Conservation (phyloP, 164 flowering plant species). For the grape (Vitis vinifera) region DNA sequence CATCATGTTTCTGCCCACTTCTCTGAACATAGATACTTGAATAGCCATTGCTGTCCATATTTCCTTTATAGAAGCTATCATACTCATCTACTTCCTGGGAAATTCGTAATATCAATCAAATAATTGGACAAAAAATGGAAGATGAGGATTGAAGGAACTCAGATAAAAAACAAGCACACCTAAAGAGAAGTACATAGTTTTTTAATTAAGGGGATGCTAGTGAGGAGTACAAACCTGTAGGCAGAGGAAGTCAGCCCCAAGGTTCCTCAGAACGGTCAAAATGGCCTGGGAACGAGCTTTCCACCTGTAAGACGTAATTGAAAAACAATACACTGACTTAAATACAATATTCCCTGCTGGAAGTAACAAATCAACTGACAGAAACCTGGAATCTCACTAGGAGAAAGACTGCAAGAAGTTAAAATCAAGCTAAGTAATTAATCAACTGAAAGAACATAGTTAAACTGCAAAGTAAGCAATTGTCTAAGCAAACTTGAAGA, state of each 20-base stretch:
- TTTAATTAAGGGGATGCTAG: background rate
- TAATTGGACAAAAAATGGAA: background rate
- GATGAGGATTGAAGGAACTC: background rate
- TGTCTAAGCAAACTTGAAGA: no score
- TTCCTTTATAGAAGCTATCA: slow-evolving; percentile 68
- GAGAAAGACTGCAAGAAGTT: no score
- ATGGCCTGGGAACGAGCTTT: slow-evolving; percentile 79
- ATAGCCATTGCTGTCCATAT: slow-evolving; percentile 64
- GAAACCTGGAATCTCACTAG: no score
- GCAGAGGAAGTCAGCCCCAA: slow-evolving; percentile 81
- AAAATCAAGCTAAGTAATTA: no score
- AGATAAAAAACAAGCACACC: background rate
- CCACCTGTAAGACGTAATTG: slow-evolving; percentile 53
- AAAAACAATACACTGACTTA: background rate
- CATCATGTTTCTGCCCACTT: slow-evolving; percentile 85
- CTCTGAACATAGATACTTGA: slow-evolving; percentile 73
- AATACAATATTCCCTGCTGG: no score
- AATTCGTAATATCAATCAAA: background rate
- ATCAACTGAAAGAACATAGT: no score
- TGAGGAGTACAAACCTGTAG: slow-evolving; percentile 58
- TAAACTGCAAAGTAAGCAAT: no score
- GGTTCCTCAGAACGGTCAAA: slow-evolving; percentile 53
- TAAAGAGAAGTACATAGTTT: background rate
- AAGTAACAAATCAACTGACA: no score
- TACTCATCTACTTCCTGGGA: slow-evolving; percentile 84